These are phyloP conservation scores for Schoenoplectus triqueter DNA, from an alignment of 202 grass and related monocot species.

Conservation along the genomic window DNA sequence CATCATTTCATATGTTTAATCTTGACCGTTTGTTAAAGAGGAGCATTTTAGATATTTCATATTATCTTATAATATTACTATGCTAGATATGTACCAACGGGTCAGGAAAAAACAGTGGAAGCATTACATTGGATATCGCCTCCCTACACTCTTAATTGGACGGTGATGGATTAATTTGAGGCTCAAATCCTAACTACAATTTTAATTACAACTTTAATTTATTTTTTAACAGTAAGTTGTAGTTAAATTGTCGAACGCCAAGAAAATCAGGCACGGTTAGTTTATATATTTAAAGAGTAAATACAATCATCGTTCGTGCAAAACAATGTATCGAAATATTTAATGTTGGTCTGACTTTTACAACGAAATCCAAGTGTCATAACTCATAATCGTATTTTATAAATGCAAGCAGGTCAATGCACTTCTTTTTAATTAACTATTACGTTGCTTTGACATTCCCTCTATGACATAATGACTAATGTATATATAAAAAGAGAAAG, in stretches of 20 bases:
- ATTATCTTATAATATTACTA: too few relatives aligned
- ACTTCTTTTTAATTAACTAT: background rate
- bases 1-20: too few relatives aligned
- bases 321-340: background rate
- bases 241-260: background rate
- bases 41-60: too few relatives aligned
- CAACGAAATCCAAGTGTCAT: background rate
- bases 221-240: background rate
- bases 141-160: too few relatives aligned
- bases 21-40: too few relatives aligned
- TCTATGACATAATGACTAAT: background rate
- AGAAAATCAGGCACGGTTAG: background rate
- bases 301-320: background rate
- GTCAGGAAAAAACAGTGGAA: too few relatives aligned
- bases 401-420: background rate
- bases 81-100: too few relatives aligned
- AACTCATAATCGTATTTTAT: background rate
- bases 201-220: too few relatives aligned
- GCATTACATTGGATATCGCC: too few relatives aligned
- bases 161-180: too few relatives aligned
- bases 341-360: conserved; percentile 1
- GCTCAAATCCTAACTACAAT: too few relatives aligned
- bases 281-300: background rate
- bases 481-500: background rate
- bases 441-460: background rate